Conservation (phyloP, 2,329 filamentous ascomycete genomes). For the Epicoccum nigrum region DNA sequence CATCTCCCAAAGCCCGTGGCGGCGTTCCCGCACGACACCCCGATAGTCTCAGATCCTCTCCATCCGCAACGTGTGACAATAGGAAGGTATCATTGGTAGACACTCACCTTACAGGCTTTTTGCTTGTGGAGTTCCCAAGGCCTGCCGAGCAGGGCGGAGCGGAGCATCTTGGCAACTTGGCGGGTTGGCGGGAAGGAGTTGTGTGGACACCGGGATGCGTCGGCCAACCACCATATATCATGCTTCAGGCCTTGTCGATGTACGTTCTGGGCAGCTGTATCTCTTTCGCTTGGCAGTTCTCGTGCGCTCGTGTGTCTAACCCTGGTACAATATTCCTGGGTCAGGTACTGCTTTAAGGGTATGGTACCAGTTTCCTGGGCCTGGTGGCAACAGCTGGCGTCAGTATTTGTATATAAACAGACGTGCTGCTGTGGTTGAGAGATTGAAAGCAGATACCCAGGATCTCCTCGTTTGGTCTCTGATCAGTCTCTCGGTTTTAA, state of each 20-base stretch:
- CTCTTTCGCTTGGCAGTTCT: slow-evolving; percentile 20
- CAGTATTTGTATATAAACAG: no score
- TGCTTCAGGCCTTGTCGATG: neutral
- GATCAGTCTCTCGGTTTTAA: slow-evolving; percentile 1
- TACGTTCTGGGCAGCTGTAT: slow-evolving; percentile 3
- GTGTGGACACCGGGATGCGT: neutral
- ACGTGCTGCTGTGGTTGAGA: no score
- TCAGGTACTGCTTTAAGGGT: no score
- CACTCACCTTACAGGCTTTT: neutral
- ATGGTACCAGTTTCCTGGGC: no score
- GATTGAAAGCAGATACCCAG: slow-evolving; percentile 6
- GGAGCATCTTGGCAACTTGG: slow-evolving; percentile 21
- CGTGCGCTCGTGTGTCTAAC: no score
- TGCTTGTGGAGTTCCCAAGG: slow-evolving; percentile 19
- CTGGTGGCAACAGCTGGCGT: no score
- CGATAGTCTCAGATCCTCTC: slow-evolving; percentile 12
- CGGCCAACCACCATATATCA: slow-evolving; percentile 10
- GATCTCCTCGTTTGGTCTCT: neutral
- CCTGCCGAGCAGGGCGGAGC: slow-evolving; percentile 19
- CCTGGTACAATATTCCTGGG: no score
- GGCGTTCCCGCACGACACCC: slow-evolving; percentile 7
- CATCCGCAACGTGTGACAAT: slow-evolving; percentile 13
- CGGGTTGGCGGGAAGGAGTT: slow-evolving; percentile 2
- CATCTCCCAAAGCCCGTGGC: neutral
- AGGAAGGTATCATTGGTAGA: slow-evolving; percentile 12